These are phyloP conservation scores for Calvatia gigantea DNA, from an alignment of 768 basidiomycete genomes.

Conservation along the genomic window DNA sequence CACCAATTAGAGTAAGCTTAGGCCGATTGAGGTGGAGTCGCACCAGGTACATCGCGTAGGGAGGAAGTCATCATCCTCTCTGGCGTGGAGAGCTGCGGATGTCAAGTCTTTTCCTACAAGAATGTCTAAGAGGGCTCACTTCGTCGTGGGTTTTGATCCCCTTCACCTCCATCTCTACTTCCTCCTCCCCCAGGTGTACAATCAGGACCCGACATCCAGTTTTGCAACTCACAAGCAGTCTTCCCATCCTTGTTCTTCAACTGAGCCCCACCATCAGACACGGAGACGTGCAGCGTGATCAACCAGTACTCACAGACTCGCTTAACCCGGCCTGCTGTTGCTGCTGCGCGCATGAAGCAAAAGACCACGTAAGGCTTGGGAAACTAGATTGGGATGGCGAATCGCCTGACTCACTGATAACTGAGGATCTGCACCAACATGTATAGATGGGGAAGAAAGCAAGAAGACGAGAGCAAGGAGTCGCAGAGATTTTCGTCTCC, in stretches of 20 bases:
- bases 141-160: background rate
- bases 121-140: background rate
- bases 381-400: background rate
- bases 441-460: background rate
- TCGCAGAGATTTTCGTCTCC: background rate
- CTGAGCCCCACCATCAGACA: background rate
- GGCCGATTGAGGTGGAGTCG: background rate
- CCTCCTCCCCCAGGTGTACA: background rate
- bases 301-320: background rate
- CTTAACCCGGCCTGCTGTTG: background rate
- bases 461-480: background rate
- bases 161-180: background rate
- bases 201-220: background rate
- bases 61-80: background rate
- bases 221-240: background rate
- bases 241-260: background rate
- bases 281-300: background rate
- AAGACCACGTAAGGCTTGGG: background rate
- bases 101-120: background rate
- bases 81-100: background rate
- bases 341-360: background rate
- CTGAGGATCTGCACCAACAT: background rate
- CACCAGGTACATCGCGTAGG: conserved; percentile 1
- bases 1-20: background rate
- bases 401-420: background rate